Conservation (phyloP, 106 monocot genomes). For the Platanthera zijinensis region DNA sequence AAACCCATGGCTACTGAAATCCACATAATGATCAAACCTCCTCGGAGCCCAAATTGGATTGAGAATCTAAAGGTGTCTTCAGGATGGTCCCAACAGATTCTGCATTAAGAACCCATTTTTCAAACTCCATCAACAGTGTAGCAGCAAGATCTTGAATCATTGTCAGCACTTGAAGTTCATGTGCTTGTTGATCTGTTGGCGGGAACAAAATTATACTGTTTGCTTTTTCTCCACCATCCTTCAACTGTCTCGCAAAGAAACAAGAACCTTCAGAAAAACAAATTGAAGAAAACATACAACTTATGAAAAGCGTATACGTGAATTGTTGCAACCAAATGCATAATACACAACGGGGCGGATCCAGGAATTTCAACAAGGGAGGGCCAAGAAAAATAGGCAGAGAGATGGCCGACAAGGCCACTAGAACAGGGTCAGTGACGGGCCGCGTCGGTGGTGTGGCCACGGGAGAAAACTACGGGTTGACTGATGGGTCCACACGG, state of each 20-base stretch:
- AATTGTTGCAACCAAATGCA: not conserved
- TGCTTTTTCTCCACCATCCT: conserved; percentile 45
- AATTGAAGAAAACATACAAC: not conserved
- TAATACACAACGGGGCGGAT: not conserved
- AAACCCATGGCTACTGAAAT: conserved; percentile 26
- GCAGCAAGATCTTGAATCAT: conserved; percentile 94
- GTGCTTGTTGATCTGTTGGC: conserved; percentile 63
- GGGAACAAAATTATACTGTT: conserved; percentile 65
- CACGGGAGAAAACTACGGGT: no score
- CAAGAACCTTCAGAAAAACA: conserved; percentile 2
- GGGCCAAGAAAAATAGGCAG: no score
- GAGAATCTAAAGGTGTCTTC: conserved; percentile 98
- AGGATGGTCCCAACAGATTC: conserved; percentile 91
- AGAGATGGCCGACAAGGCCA: no score
- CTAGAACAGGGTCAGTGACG: no score
- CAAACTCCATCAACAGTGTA: conserved; percentile 87
- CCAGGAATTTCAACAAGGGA: no score
- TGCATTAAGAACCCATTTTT: conserved; percentile 83
- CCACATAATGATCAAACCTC: conserved; percentile 81
- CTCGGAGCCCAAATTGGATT: conserved; percentile 93
- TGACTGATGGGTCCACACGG: no score
- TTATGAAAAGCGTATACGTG: not conserved
- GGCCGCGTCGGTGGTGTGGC: no score
- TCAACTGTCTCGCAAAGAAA: conserved; percentile 34
- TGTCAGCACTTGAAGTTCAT: conserved; percentile 88